Evolutionary conservation across 2,329 filamentous ascomycete species (phyloP), one percentile per base, ranked within the genome.

Genomic region (Venturia nashicola): DNA sequence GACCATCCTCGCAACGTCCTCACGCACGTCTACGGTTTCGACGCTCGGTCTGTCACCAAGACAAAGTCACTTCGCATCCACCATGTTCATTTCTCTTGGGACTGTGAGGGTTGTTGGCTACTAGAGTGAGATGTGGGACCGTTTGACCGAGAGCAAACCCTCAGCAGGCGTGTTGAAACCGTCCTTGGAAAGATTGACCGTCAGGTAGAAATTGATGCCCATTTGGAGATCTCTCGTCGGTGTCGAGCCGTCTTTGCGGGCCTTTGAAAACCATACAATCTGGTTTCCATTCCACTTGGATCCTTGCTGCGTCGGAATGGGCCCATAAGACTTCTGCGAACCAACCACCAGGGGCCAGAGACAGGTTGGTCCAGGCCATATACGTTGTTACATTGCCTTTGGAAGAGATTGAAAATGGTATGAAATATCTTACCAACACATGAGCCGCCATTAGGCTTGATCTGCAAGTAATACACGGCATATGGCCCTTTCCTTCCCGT

Each of bases 401-500:
- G 42, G 34, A 16, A 7, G 18, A 32, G 9, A 20, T 32, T 18
- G 44, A 23, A 16, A 8, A 43, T 20, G 14, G 18, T 27, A 63
- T 23, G 23, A 32, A 63, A 63, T 61, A 8, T 43, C 57, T 63
- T 55, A 80, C 82, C 76, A 86, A 85, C 91, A 51, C 95, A 78
- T 69, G 93, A 89, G 71, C 85, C 87, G 61, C 82, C 78, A 32
- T 78, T 78, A 12, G 91, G 90, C 72, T 93, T 84, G 67, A 90
- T 82, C 73, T 96, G 91, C 23, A 96, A 77, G 76, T 96, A 96
- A 76, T 96, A 96, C 71, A 86, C 87, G 7, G 91, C 91, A 74
- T 94, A 95, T 11, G 89, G 87, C 0, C 90, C 90, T 75, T 96
- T 96, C 63, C 89, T 83, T 23, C 91, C 91, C 0, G 91, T 95